These are phyloP conservation scores for Ogataea degrootiae DNA, from an alignment of 805 yeast genomes.

Conservation along the genomic window DNA sequence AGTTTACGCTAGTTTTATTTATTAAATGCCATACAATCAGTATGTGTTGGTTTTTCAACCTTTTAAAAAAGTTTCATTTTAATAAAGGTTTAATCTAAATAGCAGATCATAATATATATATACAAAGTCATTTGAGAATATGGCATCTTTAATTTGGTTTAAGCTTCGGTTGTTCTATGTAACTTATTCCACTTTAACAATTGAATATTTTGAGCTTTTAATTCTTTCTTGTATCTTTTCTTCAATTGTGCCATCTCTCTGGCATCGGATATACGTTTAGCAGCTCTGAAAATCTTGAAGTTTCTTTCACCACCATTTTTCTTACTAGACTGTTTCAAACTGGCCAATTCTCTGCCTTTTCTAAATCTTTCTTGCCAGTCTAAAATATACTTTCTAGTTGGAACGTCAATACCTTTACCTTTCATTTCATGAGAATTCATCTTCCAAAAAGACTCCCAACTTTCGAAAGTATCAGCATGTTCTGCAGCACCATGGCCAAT, in stretches of 20 bases:
- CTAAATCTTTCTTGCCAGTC: slow-evolving; percentile 67
- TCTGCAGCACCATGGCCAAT: slow-evolving; percentile 77
- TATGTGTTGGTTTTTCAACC: too few relatives aligned
- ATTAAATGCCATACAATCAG: too few relatives aligned
- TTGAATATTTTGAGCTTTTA: slow-evolving; percentile 10
- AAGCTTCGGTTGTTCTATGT: slow-evolving; percentile 8
- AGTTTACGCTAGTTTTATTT: too few relatives aligned
- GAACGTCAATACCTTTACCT: slow-evolving; percentile 69
- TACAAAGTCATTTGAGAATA: too few relatives aligned
- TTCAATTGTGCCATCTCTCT: slow-evolving; percentile 32
- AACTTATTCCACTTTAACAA: slow-evolving; percentile 21
- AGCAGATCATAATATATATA: too few relatives aligned
- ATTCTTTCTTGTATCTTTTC: slow-evolving; percentile 21
- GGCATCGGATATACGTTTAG: slow-evolving; percentile 50
- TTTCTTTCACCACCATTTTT: slow-evolving; percentile 90
- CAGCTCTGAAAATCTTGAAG: slow-evolving; percentile 61
- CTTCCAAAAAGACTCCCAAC: slow-evolving; percentile 66
- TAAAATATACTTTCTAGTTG: slow-evolving; percentile 67
- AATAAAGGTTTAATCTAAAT: too few relatives aligned
- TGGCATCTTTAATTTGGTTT: background rate
- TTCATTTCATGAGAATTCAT: slow-evolving; percentile 56
- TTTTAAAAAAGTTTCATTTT: too few relatives aligned
- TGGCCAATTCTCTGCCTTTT: slow-evolving; percentile 47
- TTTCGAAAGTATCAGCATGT: slow-evolving; percentile 62
- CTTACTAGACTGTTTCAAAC: slow-evolving; percentile 54